phyloP scores from a whole-genome alignment of 257 asterid species.

The Osmanthus fragrans region DNA sequence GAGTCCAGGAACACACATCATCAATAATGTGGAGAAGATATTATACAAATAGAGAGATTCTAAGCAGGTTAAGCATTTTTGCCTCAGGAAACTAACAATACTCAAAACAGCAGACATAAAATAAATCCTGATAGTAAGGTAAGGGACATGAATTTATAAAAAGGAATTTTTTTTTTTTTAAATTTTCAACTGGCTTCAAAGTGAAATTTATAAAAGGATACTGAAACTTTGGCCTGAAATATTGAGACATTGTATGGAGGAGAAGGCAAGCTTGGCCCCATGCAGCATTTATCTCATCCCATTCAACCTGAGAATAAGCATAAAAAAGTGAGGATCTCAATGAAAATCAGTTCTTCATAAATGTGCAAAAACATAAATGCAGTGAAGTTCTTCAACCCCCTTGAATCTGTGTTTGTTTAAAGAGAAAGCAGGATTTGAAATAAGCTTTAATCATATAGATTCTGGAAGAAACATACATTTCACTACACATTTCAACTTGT shows the following conservation, averaged over 20 bases:
- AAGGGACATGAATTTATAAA: background rate
- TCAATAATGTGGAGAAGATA: background rate
- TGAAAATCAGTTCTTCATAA: slow-evolving; percentile 6
- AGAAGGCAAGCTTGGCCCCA: slow-evolving; percentile 99
- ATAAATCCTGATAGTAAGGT: slow-evolving; percentile 5
- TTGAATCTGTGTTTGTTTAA: background rate
- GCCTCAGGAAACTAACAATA: background rate
- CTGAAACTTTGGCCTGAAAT: slow-evolving; percentile 91
- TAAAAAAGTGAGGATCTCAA: background rate
- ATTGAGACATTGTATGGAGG: slow-evolving; percentile 96
- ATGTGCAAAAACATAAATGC: background rate
- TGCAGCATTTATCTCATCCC: slow-evolving; percentile 99
- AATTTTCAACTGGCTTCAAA: background rate
- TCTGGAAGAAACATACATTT: background rate
- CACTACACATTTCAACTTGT: background rate
- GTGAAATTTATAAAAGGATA: slow-evolving; percentile 46
- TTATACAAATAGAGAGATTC: slow-evolving; percentile 13
- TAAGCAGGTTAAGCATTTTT: slow-evolving; percentile 8
- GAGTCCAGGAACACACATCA: background rate
- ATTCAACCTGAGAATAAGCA: slow-evolving; percentile 68
- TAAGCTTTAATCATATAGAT: background rate
- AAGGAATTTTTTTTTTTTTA: background rate
- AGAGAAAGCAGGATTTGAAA: background rate
- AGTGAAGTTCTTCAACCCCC: slow-evolving; percentile 21
- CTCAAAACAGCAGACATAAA: background rate